Percentiles rank a stretch among this genome's conserved stretches.
Conservation (phyloP, 768 basidiomycete genomes). For the Xanthoconium purpureum region DNA sequence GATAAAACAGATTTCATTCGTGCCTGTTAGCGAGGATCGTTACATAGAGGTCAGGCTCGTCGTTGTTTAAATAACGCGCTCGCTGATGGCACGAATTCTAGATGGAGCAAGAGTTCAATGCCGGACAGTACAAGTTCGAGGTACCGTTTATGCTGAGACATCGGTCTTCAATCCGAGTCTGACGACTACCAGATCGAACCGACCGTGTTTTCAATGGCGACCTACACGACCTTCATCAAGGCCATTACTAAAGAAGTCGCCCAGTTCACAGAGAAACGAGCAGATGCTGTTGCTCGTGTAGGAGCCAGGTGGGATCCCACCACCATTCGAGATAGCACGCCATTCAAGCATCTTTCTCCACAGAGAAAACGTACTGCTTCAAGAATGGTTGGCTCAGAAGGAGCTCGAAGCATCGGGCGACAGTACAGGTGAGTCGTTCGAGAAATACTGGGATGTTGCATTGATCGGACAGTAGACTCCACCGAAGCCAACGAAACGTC, state of each 20-base stretch:
- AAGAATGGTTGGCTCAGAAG: slow-evolving; percentile 41
- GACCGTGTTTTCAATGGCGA: slow-evolving; percentile 49
- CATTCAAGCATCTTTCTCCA: neutral
- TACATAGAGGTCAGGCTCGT: slow-evolving; percentile 43
- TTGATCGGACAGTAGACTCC: neutral
- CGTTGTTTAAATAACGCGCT: neutral
- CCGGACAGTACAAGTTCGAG: slow-evolving; percentile 52
- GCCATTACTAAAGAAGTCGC: slow-evolving; percentile 41
- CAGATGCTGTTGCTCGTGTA: slow-evolving; percentile 35
- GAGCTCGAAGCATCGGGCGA: slow-evolving; percentile 3
- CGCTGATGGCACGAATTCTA: slow-evolving; percentile 16
- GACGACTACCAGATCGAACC: slow-evolving; percentile 42
- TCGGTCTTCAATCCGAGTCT: slow-evolving; percentile 12
- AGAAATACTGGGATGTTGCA: neutral
- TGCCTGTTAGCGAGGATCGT: slow-evolving; percentile 42
- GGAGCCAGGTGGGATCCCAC: slow-evolving; percentile 36
- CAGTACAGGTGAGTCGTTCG: slow-evolving; percentile 2
- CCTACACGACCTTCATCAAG: slow-evolving; percentile 43
- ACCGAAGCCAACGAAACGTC: slow-evolving; percentile 1
- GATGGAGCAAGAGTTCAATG: slow-evolving; percentile 51
- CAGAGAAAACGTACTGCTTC: slow-evolving; percentile 43
- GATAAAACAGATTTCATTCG: slow-evolving; percentile 47
- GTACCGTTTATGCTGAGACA: slow-evolving; percentile 19
- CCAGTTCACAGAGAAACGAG: slow-evolving; percentile 42
- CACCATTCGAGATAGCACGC: neutral